These are phyloP conservation scores for Hanseniaspora opuntiae DNA, from an alignment of 805 yeast species.

Conservation along the genomic window DNA sequence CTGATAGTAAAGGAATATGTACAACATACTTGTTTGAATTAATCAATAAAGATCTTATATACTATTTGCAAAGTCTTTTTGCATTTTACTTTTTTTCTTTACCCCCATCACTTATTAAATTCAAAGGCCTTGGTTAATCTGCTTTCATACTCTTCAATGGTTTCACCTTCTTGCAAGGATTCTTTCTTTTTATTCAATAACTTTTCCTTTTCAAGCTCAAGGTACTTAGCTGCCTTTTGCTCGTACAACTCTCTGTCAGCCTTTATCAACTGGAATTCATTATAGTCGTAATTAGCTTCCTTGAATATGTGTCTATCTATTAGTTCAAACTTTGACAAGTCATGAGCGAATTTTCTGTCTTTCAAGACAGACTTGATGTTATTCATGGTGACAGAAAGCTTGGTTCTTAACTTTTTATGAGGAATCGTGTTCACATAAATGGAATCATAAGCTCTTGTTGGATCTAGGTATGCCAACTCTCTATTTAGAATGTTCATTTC, in stretches of 20 bases:
- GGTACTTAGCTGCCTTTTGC: background rate
- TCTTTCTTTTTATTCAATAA: background rate
- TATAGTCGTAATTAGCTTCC: slow-evolving; percentile 1
- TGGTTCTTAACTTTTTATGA: slow-evolving; percentile 28
- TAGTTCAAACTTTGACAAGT: slow-evolving; percentile 15
- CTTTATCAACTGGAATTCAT: background rate
- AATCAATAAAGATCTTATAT: too few relatives aligned
- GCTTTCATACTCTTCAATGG: background rate
- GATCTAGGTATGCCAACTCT: slow-evolving; percentile 50
- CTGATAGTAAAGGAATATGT: too few relatives aligned
- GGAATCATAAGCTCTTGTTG: slow-evolving; percentile 19
- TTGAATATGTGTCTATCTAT: slow-evolving; percentile 6
- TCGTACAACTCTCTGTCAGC: background rate
- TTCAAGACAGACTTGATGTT: slow-evolving; percentile 74
- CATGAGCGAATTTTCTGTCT: slow-evolving; percentile 67
- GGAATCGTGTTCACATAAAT: slow-evolving; percentile 29
- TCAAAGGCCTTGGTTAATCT: background rate
- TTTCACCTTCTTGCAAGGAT: background rate
- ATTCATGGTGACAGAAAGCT: slow-evolving; percentile 52
- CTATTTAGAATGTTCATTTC: slow-evolving; percentile 71
- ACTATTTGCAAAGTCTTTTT: too few relatives aligned
- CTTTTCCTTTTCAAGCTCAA: background rate
- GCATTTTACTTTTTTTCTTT: too few relatives aligned
- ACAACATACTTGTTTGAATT: too few relatives aligned
- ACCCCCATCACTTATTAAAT: background rate